Conservation (phyloP, 441 rosid species). For the Populus hybrid region DNA sequence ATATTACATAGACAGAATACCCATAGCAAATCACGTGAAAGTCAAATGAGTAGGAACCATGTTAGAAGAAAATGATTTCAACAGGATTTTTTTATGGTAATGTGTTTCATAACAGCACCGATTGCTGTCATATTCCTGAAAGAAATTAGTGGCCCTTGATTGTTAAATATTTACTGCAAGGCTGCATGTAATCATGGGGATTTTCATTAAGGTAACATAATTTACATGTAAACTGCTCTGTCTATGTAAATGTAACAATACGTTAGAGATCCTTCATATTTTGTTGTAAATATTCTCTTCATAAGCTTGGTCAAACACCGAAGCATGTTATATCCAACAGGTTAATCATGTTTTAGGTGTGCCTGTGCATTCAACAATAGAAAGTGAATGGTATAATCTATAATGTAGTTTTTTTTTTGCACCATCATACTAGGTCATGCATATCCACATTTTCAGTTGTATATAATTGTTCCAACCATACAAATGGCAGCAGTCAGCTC, state of each 20-base stretch:
- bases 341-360: neutral
- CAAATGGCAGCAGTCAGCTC: conserved; percentile 1
- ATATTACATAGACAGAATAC: neutral
- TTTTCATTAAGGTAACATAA: neutral
- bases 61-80: neutral
- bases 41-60: neutral
- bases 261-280: neutral
- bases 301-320: neutral
- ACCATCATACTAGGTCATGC: neutral
- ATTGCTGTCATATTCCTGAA: neutral
- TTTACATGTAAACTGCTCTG: neutral
- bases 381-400: neutral
- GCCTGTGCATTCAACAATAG: conserved; percentile 2
- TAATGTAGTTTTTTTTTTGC: neutral
- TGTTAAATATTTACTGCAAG: neutral
- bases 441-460: neutral
- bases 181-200: neutral
- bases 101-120: neutral
- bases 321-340: neutral
- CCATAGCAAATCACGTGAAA: neutral
- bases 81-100: neutral
- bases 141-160: neutral
- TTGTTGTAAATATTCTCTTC: neutral
- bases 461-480: conserved; percentile 3
- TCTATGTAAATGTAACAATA: neutral